Conservation (phyloP, 2,329 filamentous ascomycete species). For the Claviceps purpurea region DNA sequence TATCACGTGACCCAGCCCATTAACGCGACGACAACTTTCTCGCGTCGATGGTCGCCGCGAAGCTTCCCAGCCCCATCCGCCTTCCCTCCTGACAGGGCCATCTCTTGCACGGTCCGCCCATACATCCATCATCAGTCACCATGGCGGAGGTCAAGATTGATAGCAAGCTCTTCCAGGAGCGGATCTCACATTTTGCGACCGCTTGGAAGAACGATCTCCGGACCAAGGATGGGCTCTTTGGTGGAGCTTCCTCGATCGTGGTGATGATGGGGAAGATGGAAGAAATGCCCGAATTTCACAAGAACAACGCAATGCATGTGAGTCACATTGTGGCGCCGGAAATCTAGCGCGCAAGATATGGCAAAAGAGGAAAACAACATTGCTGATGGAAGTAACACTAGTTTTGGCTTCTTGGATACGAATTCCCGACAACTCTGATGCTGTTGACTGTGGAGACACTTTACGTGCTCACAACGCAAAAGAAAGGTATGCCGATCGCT, state of each 20-base stretch:
- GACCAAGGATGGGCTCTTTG: slow-evolving; percentile 71
- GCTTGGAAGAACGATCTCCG: slow-evolving; percentile 97
- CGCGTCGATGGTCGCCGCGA: slow-evolving; percentile 22
- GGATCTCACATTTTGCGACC: slow-evolving; percentile 71
- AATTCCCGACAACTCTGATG: slow-evolving; percentile 93
- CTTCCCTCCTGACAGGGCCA: not conserved
- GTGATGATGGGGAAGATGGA: slow-evolving; percentile 93
- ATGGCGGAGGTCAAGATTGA: slow-evolving; percentile 90
- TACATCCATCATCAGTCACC: slow-evolving; percentile 24
- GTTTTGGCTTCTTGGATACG: slow-evolving; percentile 98
- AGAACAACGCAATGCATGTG: slow-evolving; percentile 95
- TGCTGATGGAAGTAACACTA: slow-evolving; percentile 22
- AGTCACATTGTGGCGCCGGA: slow-evolving; percentile 17
- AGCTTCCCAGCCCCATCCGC: slow-evolving; percentile 12
- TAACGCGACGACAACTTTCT: slow-evolving; percentile 26
- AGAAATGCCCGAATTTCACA: slow-evolving; percentile 75
- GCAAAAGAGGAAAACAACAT: not conserved
- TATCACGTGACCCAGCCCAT: slow-evolving; percentile 26
- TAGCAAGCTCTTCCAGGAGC: slow-evolving; percentile 84
- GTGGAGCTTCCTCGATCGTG: slow-evolving; percentile 73
- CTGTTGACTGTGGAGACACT: slow-evolving; percentile 78
- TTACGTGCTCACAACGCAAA: slow-evolving; percentile 88
- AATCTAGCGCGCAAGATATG: not conserved
- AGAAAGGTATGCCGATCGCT: slow-evolving; percentile 58
- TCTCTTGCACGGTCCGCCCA: slow-evolving; percentile 13